These are phyloP conservation scores for Tetradesmus lagerheimii DNA, from an alignment of 139 green algal genomes.

Conservation along the genomic window DNA sequence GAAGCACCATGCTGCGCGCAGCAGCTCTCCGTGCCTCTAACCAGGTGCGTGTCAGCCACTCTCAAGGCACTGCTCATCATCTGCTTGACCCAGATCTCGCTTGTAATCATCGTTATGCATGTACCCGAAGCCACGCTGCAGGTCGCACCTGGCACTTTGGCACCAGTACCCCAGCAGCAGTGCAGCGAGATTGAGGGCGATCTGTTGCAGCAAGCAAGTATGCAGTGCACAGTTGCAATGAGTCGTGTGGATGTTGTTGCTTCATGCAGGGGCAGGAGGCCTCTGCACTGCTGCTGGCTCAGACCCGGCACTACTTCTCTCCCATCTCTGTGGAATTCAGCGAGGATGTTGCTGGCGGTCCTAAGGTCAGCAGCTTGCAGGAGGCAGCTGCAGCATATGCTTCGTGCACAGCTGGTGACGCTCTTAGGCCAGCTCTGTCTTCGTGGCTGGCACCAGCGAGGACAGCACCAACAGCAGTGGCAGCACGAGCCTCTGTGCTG, in stretches of 20 bases:
- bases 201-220: background rate
- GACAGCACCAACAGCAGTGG: background rate
- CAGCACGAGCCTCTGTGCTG: background rate
- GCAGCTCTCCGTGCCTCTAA: slow-evolving; percentile 29
- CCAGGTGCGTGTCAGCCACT: slow-evolving; percentile 27
- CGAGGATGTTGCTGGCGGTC: slow-evolving; percentile 34
- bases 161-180: background rate
- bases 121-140: background rate
- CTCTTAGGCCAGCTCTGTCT: background rate
- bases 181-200: background rate
- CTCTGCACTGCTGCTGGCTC: slow-evolving; percentile 7
- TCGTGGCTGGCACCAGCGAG: background rate
- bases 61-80: background rate
- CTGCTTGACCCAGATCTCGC: background rate
- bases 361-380: slow-evolving; percentile 31
- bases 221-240: background rate
- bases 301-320: slow-evolving; percentile 45
- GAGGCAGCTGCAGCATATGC: background rate
- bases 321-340: slow-evolving; percentile 45
- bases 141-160: background rate
- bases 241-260: background rate
- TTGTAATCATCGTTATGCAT: background rate
- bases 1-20: slow-evolving; percentile 35
- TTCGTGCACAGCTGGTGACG: background rate
- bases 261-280: slow-evolving; percentile 36